Conservation (phyloP, 129 eudicot genomes). For the Dittrichia graveolens region DNA sequence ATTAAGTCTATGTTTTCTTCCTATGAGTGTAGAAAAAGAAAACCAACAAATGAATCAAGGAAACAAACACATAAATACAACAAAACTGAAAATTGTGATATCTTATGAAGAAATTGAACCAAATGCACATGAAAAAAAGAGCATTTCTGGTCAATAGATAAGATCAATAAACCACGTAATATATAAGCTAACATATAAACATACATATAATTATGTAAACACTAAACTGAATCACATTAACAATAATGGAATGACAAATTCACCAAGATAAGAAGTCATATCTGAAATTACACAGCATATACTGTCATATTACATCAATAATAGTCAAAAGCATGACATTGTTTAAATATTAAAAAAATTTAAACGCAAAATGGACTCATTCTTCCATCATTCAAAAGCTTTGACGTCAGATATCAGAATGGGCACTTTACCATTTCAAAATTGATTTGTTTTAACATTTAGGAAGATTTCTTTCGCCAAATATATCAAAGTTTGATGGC, state of each 20-base stretch:
- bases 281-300: conserved; percentile 6
- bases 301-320: conserved; percentile 9
- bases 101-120: not conserved
- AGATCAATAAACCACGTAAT: conserved; percentile 15
- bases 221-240: conserved; percentile 3
- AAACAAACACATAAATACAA: not conserved
- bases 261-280: conserved; percentile 10
- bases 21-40: not conserved
- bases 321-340: conserved; percentile 9
- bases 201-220: conserved; percentile 10
- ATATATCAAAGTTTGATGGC: not conserved
- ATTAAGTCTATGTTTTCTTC: conserved; percentile 35
- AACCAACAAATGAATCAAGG: not conserved
- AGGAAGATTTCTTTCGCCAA: not conserved
- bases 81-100: not conserved
- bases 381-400: conserved; percentile 24
- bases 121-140: conserved; percentile 1
- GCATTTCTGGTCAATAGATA: not conserved
- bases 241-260: not conserved
- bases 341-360: not conserved
- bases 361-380: not conserved
- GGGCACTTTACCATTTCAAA: conserved; percentile 20
- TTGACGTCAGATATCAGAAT: conserved; percentile 22
- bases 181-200: conserved; percentile 15
- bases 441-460: not conserved